Evolutionary conservation across 2,329 filamentous ascomycete genomes (phyloP), one percentile per base, ranked within the genome.

Genomic region (Cladosporium colombiae): DNA sequence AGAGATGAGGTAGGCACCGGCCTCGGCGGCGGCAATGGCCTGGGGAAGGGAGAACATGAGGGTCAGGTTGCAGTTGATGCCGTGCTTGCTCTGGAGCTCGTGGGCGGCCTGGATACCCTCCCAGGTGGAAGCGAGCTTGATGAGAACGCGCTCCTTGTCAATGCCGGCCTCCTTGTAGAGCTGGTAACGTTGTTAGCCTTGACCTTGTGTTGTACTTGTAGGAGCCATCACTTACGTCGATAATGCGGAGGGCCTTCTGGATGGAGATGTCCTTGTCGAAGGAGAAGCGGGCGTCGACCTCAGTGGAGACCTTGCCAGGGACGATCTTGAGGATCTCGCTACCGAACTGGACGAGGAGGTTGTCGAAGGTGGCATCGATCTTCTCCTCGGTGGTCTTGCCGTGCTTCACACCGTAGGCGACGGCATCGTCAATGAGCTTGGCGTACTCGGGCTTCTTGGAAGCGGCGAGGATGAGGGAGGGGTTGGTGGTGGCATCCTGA

Each of bases 401-500:
- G 78, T 88, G 83, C 74, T 84, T 77, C 90, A 97, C 98, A 82
- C 91, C 94, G 82, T 92, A 93, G 71, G 84, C 86, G 73, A 97
- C 85, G 74, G 94, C 93, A 65, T 84, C 83, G 78, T 98, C 93
- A 75, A 97, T 96, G 78, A 98, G 85, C 81, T 90, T 89, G 77
- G 91, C 92, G 81, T 98, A 98, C 82, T 97, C 93, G 79, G 91
- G 78, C 89, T 98, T 98, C 88, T 99, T 98, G 79, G 95, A 93
- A 71, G 95, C 95, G 73, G 93, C 94, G 79, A 99, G 91, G 82
- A 99, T 98, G 80, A 99, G 87, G 70, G 95, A 98, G 68, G 95
- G 95, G 89, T 99, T 99, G 85, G 95, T 99, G 81, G 95, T 99
- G 78, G 95, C 95, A 91, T 99, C 95, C 87, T 99, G 93, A 72